Evolutionary conservation across 1,284 basidiomycete genomes (phyloP).

Genomic region (Naganishia sp.): DNA sequence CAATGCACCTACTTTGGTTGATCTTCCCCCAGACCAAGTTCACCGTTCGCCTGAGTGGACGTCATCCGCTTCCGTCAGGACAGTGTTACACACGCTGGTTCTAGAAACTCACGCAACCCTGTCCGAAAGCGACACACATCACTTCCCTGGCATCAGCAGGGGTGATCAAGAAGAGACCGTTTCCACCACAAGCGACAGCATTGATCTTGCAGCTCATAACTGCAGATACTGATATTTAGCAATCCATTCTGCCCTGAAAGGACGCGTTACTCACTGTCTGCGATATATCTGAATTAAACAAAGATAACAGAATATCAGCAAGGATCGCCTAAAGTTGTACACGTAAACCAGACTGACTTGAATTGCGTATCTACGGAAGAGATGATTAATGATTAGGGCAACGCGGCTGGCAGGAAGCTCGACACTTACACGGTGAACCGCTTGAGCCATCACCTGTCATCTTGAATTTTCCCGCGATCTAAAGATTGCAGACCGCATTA

Average conservation of each 20-base stretch:
- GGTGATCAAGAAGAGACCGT: slow-evolving; percentile 81
- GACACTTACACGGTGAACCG: slow-evolving; percentile 52
- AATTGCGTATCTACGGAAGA: slow-evolving; percentile 78
- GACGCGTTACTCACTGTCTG: slow-evolving; percentile 37
- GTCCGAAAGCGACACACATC: slow-evolving; percentile 72
- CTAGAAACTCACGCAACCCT: slow-evolving; percentile 45
- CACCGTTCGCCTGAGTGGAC: slow-evolving; percentile 64
- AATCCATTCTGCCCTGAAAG: too few relatives aligned
- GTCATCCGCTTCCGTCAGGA: slow-evolving; percentile 38
- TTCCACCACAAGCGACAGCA: slow-evolving; percentile 73
- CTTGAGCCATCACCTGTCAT: slow-evolving; percentile 73
- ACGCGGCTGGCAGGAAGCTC: background rate
- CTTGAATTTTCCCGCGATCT: slow-evolving; percentile 70
- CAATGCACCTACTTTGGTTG: slow-evolving; percentile 61
- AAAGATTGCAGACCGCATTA: background rate
- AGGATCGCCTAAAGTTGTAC: background rate
- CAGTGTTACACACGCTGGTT: background rate
- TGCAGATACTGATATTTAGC: slow-evolving; percentile 7
- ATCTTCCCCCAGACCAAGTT: slow-evolving; percentile 77
- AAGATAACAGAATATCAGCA: slow-evolving; percentile 40
- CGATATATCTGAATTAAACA: slow-evolving; percentile 70
- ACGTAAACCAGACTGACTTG: slow-evolving; percentile 39
- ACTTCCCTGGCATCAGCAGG: slow-evolving; percentile 59
- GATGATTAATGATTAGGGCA: slow-evolving; percentile 57
- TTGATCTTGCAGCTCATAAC: slow-evolving; percentile 70